Evolutionary conservation across 768 basidiomycete species (phyloP).

Genomic region (Amanita thiersii): DNA sequence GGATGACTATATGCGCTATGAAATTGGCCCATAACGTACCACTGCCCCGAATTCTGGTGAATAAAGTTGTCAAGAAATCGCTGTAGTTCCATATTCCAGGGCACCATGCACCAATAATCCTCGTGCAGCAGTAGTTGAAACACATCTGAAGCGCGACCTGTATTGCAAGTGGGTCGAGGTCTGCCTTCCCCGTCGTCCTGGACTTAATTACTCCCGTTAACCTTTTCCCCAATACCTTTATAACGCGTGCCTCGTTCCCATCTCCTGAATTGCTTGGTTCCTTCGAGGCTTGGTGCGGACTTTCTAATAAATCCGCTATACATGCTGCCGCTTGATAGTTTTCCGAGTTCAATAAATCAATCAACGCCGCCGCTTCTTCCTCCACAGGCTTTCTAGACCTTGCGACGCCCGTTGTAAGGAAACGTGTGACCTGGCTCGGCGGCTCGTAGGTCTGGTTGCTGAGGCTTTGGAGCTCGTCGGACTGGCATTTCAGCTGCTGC

Average conservation of each 20-base stretch:
- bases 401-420: conserved; percentile 5
- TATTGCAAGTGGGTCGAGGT: conserved; percentile 24
- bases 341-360: conserved; percentile 28
- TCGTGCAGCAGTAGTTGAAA: conserved; percentile 27
- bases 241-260: conserved; percentile 17
- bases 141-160: conserved; percentile 33
- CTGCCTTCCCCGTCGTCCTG: conserved; percentile 15
- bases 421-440: conserved; percentile 7
- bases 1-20: neutral
- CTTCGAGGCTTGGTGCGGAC: conserved; percentile 12
- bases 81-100: conserved; percentile 34
- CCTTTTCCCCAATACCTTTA: conserved; percentile 24
- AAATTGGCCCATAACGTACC: conserved; percentile 17
- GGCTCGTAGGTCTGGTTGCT: conserved; percentile 10
- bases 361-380: conserved; percentile 7
- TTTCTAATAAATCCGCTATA: conserved; percentile 28
- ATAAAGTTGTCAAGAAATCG: conserved; percentile 27
- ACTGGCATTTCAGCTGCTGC: conserved; percentile 25
- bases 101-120: conserved; percentile 34
- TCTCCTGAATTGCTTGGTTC: conserved; percentile 6
- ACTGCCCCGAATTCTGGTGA: conserved; percentile 27
- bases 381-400: conserved; percentile 1
- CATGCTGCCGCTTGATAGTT: conserved; percentile 32
- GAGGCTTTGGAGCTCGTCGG: conserved; percentile 18
- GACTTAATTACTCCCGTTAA: conserved; percentile 21